These are phyloP conservation scores for Mikania micrantha DNA, from an alignment of 129 eudicot species.

Conservation along the genomic window DNA sequence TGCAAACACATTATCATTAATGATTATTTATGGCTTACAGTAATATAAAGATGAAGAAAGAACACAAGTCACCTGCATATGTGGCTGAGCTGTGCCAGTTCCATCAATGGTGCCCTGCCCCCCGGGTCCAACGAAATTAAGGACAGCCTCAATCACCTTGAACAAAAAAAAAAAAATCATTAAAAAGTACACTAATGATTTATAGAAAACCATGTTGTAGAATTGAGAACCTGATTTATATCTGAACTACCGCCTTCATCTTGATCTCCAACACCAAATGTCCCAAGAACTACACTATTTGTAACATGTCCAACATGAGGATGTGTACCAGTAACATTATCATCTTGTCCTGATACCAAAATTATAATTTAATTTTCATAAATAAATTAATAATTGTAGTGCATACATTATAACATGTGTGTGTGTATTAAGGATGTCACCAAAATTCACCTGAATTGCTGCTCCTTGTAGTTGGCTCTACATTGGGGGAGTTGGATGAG, in stretches of 20 bases:
- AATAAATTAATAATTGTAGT: neutral
- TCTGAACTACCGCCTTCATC: constrained; percentile 62
- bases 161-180: neutral
- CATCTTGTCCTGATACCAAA: constrained; percentile 40
- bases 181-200: neutral
- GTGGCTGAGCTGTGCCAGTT: constrained; percentile 38
- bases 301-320: constrained; percentile 64
- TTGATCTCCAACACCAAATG: constrained; percentile 62
- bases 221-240: constrained; percentile 57
- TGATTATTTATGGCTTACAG: neutral
- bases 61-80: constrained; percentile 42
- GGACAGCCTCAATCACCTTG: constrained; percentile 83
- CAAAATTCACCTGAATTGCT: constrained; percentile 39
- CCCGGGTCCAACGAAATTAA: constrained; percentile 66
- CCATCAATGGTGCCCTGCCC: constrained; percentile 33
- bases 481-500: constrained; percentile 37
- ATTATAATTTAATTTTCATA: neutral
- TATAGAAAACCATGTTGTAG: neutral
- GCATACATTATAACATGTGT: neutral
- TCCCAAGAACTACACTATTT: constrained; percentile 71
- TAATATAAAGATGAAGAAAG: neutral
- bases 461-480: constrained; percentile 36
- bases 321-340: constrained; percentile 40
- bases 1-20: neutral
- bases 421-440: neutral